phyloP scores from a whole-genome alignment of 495 filamentous ascomycete genomes.

The Hypoxylon intermedium region DNA sequence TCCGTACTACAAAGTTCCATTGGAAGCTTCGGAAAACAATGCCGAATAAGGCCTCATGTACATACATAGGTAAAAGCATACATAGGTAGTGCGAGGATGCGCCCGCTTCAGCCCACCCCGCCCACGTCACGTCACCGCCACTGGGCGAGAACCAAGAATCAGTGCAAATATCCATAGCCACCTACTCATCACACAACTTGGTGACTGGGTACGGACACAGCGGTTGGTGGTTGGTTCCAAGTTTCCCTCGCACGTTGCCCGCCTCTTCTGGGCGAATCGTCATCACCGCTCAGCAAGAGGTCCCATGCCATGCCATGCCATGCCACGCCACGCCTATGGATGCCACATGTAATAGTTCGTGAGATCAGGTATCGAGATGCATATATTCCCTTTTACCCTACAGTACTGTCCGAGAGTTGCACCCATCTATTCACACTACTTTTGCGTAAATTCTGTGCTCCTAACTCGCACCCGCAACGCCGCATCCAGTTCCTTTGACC shows the following conservation, averaged over 20 bases:
- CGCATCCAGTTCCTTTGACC: neutral
- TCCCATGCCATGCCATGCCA: constrained; percentile 7
- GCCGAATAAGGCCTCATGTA: constrained; percentile 8
- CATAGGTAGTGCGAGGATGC: constrained; percentile 4
- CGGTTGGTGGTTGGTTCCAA: constrained; percentile 21
- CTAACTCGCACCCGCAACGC: neutral
- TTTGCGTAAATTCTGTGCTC: neutral
- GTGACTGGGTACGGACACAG: neutral
- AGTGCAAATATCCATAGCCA: constrained; percentile 16
- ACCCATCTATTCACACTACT: neutral
- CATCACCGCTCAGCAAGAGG: constrained; percentile 1
- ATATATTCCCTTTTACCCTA: neutral
- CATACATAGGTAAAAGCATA: constrained; percentile 6
- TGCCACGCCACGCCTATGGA: constrained; percentile 30
- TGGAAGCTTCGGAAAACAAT: neutral
- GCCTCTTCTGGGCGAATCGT: constrained; percentile 19
- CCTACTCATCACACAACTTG: neutral
- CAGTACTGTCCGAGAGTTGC: neutral
- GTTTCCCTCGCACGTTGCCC: constrained; percentile 4
- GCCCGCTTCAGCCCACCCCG: constrained; percentile 2
- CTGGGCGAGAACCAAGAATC: neutral
- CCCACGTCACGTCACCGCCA: constrained; percentile 30
- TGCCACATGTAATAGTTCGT: neutral
- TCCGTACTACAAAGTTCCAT: too few species aligned
- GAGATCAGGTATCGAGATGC: neutral